Conservation (phyloP, 2,329 filamentous ascomycete genomes). For the Monilinia vaccinii-corymbosi region DNA sequence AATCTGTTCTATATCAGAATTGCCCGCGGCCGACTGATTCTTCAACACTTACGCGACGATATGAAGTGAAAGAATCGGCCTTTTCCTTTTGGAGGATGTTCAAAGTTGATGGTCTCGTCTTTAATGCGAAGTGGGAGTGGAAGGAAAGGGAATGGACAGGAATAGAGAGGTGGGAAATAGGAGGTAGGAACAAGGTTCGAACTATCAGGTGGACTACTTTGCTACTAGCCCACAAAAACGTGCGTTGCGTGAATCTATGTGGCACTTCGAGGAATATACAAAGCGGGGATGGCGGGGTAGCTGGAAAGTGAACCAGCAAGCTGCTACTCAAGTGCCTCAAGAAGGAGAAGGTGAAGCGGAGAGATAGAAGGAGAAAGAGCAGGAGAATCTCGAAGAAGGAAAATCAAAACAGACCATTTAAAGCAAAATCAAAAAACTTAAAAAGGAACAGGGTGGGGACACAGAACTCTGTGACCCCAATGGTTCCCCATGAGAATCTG, state of each 20-base stretch:
- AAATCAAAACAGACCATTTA: not conserved
- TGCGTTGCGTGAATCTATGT: not conserved
- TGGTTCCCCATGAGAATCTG: slow-evolving; percentile 7
- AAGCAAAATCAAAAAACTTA: not conserved
- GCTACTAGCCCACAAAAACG: not conserved
- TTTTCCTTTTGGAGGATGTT: not conserved
- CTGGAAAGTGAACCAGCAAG: not conserved
- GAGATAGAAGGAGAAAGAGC: not conserved
- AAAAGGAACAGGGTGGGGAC: not conserved
- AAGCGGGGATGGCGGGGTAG: not conserved
- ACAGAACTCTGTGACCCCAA: not conserved
- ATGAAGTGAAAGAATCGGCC: not conserved
- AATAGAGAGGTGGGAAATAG: not conserved
- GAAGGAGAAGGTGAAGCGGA: not conserved
- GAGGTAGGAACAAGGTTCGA: not conserved
- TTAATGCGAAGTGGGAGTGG: not conserved
- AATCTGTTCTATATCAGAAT: not conserved
- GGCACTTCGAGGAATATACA: not conserved
- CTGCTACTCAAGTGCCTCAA: not conserved
- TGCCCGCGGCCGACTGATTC: not conserved
- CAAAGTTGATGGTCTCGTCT: not conserved
- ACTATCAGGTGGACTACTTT: not conserved
- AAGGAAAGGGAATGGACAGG: not conserved
- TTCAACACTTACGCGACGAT: not conserved
- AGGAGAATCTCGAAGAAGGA: not conserved